A percentile compares a stretch with the other conserved stretches of the same genome.
Evolutionary conservation across 495 filamentous ascomycete genomes (phyloP).

Genomic region (Cladorrhinum samala): DNA sequence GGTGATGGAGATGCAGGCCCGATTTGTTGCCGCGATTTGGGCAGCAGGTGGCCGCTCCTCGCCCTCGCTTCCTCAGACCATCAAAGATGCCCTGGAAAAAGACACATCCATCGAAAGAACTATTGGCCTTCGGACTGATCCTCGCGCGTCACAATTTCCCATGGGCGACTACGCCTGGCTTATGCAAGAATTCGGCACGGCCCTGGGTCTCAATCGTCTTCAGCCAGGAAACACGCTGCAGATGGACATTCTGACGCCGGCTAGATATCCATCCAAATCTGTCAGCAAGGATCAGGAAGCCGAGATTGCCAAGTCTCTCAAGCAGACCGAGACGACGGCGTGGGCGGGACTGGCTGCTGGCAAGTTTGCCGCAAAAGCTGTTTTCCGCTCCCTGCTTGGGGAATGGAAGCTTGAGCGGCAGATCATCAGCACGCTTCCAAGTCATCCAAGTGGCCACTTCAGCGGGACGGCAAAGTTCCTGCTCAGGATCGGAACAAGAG

Average conservation of each 20-base stretch:
- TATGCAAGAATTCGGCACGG: slow-evolving; percentile 62
- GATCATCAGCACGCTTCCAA: slow-evolving; percentile 38
- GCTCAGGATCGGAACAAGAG: slow-evolving; percentile 47
- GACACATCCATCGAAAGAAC: slow-evolving; percentile 42
- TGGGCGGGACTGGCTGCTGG: slow-evolving; percentile 30
- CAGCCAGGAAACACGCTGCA: slow-evolving; percentile 20
- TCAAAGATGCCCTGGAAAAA: slow-evolving; percentile 26
- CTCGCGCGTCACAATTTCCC: slow-evolving; percentile 59
- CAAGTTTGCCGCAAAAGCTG: slow-evolving; percentile 51
- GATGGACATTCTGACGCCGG: slow-evolving; percentile 42
- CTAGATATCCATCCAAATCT: slow-evolving; percentile 31
- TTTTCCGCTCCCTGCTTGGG: slow-evolving; percentile 71
- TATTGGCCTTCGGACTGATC: slow-evolving; percentile 36
- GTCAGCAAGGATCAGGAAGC: slow-evolving; percentile 12
- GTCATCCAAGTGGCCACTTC: slow-evolving; percentile 55
- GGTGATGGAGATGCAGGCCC: slow-evolving; percentile 80
- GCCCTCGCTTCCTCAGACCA: slow-evolving; percentile 14
- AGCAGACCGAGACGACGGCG: slow-evolving; percentile 28
- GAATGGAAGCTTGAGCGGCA: slow-evolving; percentile 56
- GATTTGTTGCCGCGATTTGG: slow-evolving; percentile 51
- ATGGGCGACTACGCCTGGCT: slow-evolving; percentile 77
- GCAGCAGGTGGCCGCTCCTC: slow-evolving; percentile 19
- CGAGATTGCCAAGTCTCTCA: slow-evolving; percentile 24
- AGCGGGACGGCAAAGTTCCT: slow-evolving; percentile 57
- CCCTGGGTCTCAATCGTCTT: slow-evolving; percentile 40